These are phyloP conservation scores for Durio zibethinus DNA, from an alignment of 345 rosid genomes.

Conservation along the genomic window DNA sequence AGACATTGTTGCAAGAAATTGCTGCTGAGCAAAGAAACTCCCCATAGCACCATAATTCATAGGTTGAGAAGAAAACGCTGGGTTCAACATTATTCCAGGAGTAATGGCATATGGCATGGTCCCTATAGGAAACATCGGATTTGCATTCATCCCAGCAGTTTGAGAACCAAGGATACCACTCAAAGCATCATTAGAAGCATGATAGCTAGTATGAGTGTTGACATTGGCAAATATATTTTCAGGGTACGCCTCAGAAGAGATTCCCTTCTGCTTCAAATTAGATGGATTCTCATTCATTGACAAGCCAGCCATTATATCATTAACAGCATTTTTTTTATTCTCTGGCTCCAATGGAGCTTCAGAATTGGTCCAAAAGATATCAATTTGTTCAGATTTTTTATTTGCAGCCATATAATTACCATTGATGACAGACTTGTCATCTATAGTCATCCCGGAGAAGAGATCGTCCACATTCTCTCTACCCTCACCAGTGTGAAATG, in stretches of 20 bases:
- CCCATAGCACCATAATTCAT: constrained; percentile 68
- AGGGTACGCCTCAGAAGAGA: constrained; percentile 34
- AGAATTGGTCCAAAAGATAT: constrained; percentile 56
- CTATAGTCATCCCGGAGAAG: constrained; percentile 79
- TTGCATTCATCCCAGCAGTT: constrained; percentile 40
- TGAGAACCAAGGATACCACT: constrained; percentile 51
- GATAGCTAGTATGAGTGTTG: constrained; percentile 35
- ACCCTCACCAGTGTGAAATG: constrained; percentile 56
- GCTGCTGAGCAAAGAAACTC: constrained; percentile 71
- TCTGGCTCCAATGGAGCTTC: constrained; percentile 37
- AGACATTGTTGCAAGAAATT: constrained; percentile 68
- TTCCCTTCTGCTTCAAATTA: constrained; percentile 38
- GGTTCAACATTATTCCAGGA: constrained; percentile 65
- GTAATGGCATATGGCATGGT: constrained; percentile 53
- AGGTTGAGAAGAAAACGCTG: constrained; percentile 60
- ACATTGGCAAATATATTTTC: constrained; percentile 45
- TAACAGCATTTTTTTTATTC: constrained; percentile 34
- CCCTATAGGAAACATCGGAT: constrained; percentile 48
- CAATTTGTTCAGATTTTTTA: constrained; percentile 44
- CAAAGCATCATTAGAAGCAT: constrained; percentile 42
- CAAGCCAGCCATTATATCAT: constrained; percentile 71
- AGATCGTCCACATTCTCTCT: constrained; percentile 51
- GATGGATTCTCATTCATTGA: constrained; percentile 47
- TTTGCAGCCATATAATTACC: constrained; percentile 32
- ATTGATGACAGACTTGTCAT: constrained; percentile 38